Evolutionary conservation across 1,284 basidiomycete genomes (phyloP), one percentile per base, ranked within the genome.

Genomic region (Leucoagaricus sp.): DNA sequence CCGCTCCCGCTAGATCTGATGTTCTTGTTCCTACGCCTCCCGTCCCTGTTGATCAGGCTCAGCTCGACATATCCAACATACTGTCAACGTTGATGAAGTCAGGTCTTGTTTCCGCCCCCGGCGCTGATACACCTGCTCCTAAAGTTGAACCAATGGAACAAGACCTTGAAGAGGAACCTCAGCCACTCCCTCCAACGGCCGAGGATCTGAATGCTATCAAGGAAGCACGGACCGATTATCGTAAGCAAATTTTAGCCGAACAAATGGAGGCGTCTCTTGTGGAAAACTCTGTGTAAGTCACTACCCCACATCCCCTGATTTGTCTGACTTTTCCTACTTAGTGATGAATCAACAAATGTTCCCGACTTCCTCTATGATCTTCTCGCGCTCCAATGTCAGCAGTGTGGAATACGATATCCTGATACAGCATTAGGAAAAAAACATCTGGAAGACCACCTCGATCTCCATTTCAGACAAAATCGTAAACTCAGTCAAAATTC

Each of bases 381-480:
- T 58, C 79, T 96, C 21, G 82, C 90, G 9, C 76, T 85, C 21
- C 91, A 94, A 73, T 99, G 96, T 79, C 94, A 91, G 72, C 96
- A 98, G 69, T 99, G 96, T 76, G 93, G 91, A 9, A 77, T 93
- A 60, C 87, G 97, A 53, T 98, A 96, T 71, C 78, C 88, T 44
- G 87, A 91, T 61, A 85, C 83, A 38, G 68, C 74, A 25, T 68
- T 76, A 49, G 93, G 93, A 60, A 93, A 90, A 73, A 87, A 86
- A 67, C 80, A 80, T 25, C 83, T 96, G 77, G 87, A 97, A 64
- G 84, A 89, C 54, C 97, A 99, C 69, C 81, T 99, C 64, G 97
- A 99, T 70, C 93, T 94, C 90, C 97, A 99, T 73, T 98, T 98
- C 75, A 84, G 89, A 64, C 91, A 97, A 66, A 99, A 98, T 68